Evolutionary conservation across 441 rosid genomes (phyloP).

Genomic region (Rhodomyrtus psidioides): DNA sequence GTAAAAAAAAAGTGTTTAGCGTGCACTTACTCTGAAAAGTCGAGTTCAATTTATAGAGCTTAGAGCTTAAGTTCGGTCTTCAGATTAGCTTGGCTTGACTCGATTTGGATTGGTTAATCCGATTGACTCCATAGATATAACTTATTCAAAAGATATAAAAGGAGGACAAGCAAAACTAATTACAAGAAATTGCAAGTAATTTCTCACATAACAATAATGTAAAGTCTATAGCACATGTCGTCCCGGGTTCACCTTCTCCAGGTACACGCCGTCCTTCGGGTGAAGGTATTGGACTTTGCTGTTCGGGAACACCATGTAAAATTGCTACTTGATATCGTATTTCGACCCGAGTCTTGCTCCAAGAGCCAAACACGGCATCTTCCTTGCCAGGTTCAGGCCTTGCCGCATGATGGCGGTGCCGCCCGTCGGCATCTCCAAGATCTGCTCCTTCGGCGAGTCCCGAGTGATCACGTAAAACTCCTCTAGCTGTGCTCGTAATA

Average conservation of each 20-base stretch:
- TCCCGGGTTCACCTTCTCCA: conserved; percentile 71
- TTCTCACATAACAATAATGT: neutral
- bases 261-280: conserved; percentile 78
- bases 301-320: conserved; percentile 63
- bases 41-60: neutral
- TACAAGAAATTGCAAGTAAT: neutral
- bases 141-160: neutral
- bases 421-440: conserved; percentile 79
- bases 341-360: conserved; percentile 69
- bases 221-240: conserved; percentile 8
- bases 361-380: conserved; percentile 71
- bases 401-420: conserved; percentile 71
- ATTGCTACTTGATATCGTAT: conserved; percentile 77
- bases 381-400: conserved; percentile 82
- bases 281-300: conserved; percentile 72
- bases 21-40: neutral
- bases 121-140: neutral
- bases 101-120: neutral
- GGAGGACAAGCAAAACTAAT: neutral
- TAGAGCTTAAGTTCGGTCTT: neutral
- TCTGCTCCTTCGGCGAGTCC: conserved; percentile 72
- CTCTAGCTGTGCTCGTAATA: conserved; percentile 11
- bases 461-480: conserved; percentile 82
- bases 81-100: neutral
- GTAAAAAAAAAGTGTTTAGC: neutral